Conservation (phyloP, 2,329 filamentous ascomycete species). For the Phialophora macrospora region DNA sequence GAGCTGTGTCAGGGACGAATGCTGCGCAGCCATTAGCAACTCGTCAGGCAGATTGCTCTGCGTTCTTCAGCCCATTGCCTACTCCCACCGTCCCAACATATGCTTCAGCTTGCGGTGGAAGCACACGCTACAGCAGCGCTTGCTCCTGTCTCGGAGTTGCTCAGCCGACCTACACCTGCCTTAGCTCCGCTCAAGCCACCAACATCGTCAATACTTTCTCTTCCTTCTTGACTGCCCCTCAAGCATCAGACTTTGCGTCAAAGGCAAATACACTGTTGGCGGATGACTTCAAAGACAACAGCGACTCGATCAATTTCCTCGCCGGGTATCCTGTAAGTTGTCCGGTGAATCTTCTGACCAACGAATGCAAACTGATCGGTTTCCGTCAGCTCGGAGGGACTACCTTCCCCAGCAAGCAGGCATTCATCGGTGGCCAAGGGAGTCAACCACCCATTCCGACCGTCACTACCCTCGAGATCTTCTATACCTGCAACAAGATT, state of each 20-base stretch:
- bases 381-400: conserved; percentile 13
- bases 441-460: conserved; percentile 30
- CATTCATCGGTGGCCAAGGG: conserved; percentile 34
- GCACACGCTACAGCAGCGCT: conserved; percentile 24
- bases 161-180: conserved; percentile 18
- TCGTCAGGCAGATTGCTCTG: conserved; percentile 28
- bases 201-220: conserved; percentile 28
- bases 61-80: conserved; percentile 22
- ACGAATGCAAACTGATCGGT: neutral
- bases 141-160: conserved; percentile 25
- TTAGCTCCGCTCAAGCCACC: conserved; percentile 22
- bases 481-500: conserved; percentile 36
- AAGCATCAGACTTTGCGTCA: conserved; percentile 29
- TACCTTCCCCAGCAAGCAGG: conserved; percentile 29
- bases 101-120: conserved; percentile 25
- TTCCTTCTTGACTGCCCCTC: conserved; percentile 30
- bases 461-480: conserved; percentile 33
- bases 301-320: conserved; percentile 35
- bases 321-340: conserved; percentile 27
- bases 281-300: conserved; percentile 30
- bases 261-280: conserved; percentile 33
- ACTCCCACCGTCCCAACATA: conserved; percentile 26
- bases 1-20: conserved; percentile 23
- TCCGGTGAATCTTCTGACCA: neutral
- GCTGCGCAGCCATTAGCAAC: conserved; percentile 22